Conservation (phyloP, 78 protist genomes). For the Tieghemostelium lacteum region DNA sequence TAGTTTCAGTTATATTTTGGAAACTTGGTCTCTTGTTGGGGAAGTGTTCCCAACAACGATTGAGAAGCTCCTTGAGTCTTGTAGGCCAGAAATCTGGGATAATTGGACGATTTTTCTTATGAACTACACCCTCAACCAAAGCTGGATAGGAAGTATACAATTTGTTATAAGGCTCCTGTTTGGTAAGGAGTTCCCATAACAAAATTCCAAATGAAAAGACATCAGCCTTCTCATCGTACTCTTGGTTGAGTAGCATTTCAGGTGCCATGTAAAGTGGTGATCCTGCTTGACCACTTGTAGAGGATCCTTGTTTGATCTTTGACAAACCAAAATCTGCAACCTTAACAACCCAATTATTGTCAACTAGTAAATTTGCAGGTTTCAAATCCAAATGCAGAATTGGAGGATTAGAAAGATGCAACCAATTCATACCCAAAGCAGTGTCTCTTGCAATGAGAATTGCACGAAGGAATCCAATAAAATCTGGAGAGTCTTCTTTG, state of each 20-base stretch:
- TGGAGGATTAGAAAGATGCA: constrained; percentile 62
- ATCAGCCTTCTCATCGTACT: constrained; percentile 79
- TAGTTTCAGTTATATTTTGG: constrained; percentile 37
- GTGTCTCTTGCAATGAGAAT: constrained; percentile 79
- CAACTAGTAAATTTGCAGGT: constrained; percentile 73
- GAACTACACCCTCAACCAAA: constrained; percentile 73
- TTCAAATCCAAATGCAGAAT: constrained; percentile 81
- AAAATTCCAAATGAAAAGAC: constrained; percentile 78
- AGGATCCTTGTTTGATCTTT: constrained; percentile 27
- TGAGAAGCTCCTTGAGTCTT: constrained; percentile 60
- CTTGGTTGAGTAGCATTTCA: constrained; percentile 64
- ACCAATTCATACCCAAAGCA: constrained; percentile 82
- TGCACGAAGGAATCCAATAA: constrained; percentile 51
- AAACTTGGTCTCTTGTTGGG: constrained; percentile 78
- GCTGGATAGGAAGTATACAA: constrained; percentile 29
- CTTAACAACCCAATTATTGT: constrained; percentile 74
- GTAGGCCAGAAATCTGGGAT: constrained; percentile 65
- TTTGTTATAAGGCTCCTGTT: constrained; percentile 79
- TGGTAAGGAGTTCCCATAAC: constrained; percentile 73
- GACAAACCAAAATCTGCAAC: constrained; percentile 81
- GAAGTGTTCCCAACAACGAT: constrained; percentile 77
- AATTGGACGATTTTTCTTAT: constrained; percentile 60
- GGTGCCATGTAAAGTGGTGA: constrained; percentile 83
- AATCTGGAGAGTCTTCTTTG: constrained; percentile 73
- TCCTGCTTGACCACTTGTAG: constrained; percentile 76